These are phyloP conservation scores for Verticillium klebahnii DNA, from an alignment of 2,329 filamentous ascomycete species.

Conservation along the genomic window DNA sequence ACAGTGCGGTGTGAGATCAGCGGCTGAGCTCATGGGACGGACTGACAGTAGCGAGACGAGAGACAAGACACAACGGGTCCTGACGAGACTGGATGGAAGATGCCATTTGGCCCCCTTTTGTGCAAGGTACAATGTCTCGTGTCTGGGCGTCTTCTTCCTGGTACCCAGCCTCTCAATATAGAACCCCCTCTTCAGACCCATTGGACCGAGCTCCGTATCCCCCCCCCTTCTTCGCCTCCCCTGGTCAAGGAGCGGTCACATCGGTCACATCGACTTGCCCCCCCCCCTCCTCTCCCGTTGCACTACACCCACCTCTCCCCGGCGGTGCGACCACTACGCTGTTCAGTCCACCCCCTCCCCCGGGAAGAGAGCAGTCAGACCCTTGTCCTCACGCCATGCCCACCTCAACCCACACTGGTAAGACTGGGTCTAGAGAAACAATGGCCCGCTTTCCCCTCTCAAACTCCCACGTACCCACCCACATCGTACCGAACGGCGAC, in stretches of 20 bases:
- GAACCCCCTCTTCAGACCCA: background rate
- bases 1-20: too few species aligned
- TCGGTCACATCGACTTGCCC: background rate
- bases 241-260: background rate
- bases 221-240: background rate
- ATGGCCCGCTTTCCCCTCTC: slow-evolving; percentile 6
- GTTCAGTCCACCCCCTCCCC: background rate
- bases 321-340: background rate
- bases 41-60: background rate
- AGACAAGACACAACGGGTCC: background rate
- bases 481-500: slow-evolving; percentile 12
- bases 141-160: background rate
- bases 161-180: background rate
- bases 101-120: background rate
- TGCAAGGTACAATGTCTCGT: background rate
- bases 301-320: background rate
- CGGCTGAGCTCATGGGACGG: too few species aligned
- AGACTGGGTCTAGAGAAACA: background rate
- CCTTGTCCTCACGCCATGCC: slow-evolving; percentile 3
- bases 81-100: background rate
- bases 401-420: background rate
- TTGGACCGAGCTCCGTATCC: background rate
- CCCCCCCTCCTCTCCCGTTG: background rate
- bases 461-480: slow-evolving; percentile 2
- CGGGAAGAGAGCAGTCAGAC: slow-evolving; percentile 1